These are phyloP conservation scores for Sugiyamaella americana DNA, from an alignment of 805 yeast genomes.

Conservation along the genomic window DNA sequence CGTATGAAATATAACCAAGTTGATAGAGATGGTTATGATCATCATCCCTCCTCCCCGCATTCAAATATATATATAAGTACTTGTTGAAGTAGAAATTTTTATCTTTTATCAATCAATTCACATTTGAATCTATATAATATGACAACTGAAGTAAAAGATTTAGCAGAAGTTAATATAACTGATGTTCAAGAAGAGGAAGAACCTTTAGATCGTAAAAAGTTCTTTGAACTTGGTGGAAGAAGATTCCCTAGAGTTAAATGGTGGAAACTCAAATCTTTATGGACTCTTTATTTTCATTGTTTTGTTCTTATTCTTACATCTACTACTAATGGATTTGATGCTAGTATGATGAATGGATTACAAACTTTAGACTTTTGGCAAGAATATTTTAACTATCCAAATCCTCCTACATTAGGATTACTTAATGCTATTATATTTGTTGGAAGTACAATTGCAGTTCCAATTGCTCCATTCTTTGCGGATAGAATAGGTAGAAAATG, in stretches of 20 bases:
- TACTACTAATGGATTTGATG: slow-evolving; percentile 12
- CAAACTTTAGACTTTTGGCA: slow-evolving; percentile 22
- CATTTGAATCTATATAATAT: no score
- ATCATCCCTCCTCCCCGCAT: no score
- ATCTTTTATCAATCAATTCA: no score
- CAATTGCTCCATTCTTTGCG: slow-evolving; percentile 54
- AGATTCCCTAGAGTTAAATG: background rate
- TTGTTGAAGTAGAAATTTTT: no score
- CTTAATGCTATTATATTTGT: slow-evolving; percentile 25
- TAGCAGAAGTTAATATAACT: no score
- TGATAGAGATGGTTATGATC: no score
- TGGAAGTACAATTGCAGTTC: slow-evolving; percentile 68
- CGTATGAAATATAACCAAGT: no score
- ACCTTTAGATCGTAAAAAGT: no score
- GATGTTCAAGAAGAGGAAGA: no score
- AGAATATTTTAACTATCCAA: slow-evolving; percentile 7
- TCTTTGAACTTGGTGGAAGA: background rate
- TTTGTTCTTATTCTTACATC: background rate
- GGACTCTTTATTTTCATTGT: background rate
- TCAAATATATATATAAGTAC: no score
- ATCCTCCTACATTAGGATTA: slow-evolving; percentile 8
- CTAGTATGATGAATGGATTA: slow-evolving; percentile 18
- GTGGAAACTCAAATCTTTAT: background rate
- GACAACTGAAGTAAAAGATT: no score
- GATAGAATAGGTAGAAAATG: slow-evolving; percentile 60